phyloP scores from a whole-genome alignment of 2,329 filamentous ascomycete species.

The Exophiala xenobiotica region DNA sequence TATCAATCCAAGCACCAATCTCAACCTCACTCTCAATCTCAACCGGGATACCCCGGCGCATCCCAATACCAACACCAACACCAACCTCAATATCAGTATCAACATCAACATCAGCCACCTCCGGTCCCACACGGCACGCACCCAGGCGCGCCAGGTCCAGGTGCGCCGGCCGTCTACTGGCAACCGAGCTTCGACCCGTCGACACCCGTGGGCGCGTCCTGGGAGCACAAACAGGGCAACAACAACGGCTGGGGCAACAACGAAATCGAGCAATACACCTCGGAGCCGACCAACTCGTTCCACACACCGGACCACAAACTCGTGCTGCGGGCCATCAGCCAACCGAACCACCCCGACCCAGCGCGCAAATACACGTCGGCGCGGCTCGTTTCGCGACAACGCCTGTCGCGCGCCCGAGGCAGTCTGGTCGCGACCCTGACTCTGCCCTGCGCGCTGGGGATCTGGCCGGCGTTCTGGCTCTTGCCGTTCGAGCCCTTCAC shows the following conservation, averaged over 20 bases:
- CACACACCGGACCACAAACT: constrained; percentile 27
- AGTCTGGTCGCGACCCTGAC: constrained; percentile 27
- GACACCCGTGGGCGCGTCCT: constrained; percentile 21
- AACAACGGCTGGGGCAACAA: constrained; percentile 32
- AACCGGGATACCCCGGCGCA: constrained; percentile 1
- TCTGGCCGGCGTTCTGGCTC: constrained; percentile 32
- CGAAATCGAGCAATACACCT: constrained; percentile 29
- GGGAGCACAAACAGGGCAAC: constrained; percentile 30
- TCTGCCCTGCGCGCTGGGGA: constrained; percentile 24
- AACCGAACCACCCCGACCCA: constrained; percentile 21
- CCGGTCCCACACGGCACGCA: constrained; percentile 20
- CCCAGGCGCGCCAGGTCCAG: constrained; percentile 9
- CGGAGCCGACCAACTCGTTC: constrained; percentile 24
- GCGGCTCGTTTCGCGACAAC: constrained; percentile 28
- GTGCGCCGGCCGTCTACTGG: constrained; percentile 25
- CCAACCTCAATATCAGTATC: constrained; percentile 12
- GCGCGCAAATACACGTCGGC: constrained; percentile 28
- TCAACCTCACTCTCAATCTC: background rate
- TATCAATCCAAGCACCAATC: background rate
- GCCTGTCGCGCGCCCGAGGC: constrained; percentile 23
- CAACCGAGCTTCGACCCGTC: constrained; percentile 24
- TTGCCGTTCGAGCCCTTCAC: constrained; percentile 30
- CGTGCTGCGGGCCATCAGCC: constrained; percentile 27
- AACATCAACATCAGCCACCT: constrained; percentile 14
- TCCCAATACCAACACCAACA: constrained; percentile 2